phyloP scores from a whole-genome alignment of 202 grass and related monocot genomes.

The Cymbopogon flexuosus region DNA sequence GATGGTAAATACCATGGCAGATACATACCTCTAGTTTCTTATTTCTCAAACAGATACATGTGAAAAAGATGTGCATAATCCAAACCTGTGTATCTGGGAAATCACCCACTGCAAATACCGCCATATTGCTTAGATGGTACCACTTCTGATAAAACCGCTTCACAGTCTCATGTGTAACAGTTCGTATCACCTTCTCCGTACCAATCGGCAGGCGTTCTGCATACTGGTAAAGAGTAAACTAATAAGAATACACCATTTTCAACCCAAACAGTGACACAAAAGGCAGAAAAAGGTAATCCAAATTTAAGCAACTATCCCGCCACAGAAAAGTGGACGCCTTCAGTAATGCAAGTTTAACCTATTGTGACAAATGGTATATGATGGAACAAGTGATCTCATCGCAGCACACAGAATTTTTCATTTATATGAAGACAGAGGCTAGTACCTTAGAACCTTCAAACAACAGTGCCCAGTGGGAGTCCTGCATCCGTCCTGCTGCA shows the following conservation, averaged over 20 bases:
- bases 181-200: constrained; percentile 85
- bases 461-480: constrained; percentile 88
- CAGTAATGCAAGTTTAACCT: neutral
- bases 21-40: neutral
- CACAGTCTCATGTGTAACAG: constrained; percentile 70
- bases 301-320: neutral
- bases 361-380: neutral
- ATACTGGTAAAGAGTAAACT: constrained; percentile 57
- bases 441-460: constrained; percentile 92
- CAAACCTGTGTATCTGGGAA: constrained; percentile 76
- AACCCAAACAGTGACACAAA: constrained; percentile 17
- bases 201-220: constrained; percentile 94
- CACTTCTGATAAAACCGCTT: constrained; percentile 85
- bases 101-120: constrained; percentile 85
- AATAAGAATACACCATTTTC: constrained; percentile 23
- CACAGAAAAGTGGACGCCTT: neutral
- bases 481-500: constrained; percentile 88
- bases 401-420: neutral
- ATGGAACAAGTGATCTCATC: constrained; percentile 3
- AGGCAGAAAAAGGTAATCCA: constrained; percentile 2
- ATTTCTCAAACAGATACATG: neutral
- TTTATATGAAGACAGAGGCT: constrained; percentile 2
- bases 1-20: constrained; percentile 8
- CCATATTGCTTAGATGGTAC: constrained; percentile 97
- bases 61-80: neutral